Conservation (phyloP, 2,329 filamentous ascomycete species). For the Hymenotorrendiella dingleyae region DNA sequence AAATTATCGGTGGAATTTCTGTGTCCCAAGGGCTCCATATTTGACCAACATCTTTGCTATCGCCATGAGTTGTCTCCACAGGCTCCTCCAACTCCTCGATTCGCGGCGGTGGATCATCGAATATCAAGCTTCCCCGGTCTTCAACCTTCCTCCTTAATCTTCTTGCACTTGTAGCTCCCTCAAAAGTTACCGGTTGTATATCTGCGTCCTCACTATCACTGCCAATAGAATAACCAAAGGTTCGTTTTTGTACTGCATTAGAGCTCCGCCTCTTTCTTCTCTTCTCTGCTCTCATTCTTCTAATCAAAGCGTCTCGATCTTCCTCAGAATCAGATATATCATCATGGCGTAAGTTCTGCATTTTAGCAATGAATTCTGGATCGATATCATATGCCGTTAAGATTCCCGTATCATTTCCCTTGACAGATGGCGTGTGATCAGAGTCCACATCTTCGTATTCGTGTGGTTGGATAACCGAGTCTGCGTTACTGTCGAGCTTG, state of each 20-base stretch:
- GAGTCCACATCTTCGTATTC: slow-evolving; percentile 31
- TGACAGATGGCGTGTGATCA: slow-evolving; percentile 19
- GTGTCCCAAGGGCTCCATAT: too few species aligned
- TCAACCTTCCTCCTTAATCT: slow-evolving; percentile 27
- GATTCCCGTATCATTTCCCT: too few species aligned
- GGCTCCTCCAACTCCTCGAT: slow-evolving; percentile 31
- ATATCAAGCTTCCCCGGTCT: slow-evolving; percentile 28
- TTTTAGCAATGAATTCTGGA: slow-evolving; percentile 13
- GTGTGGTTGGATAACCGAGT: too few species aligned
- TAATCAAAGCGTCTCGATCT: slow-evolving; percentile 23
- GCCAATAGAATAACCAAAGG: slow-evolving; percentile 28
- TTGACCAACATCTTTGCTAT: too few species aligned
- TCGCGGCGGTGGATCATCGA: slow-evolving; percentile 30
- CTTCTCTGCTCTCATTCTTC: slow-evolving; percentile 20
- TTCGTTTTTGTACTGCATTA: slow-evolving; percentile 28
- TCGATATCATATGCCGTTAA: slow-evolving; percentile 23
- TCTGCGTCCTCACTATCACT: slow-evolving; percentile 32
- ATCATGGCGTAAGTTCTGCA: slow-evolving; percentile 17
- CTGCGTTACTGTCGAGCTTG: slow-evolving; percentile 24
- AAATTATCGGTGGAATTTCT: too few species aligned
- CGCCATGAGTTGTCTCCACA: too few species aligned
- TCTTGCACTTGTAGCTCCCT: slow-evolving; percentile 27
- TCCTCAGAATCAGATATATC: slow-evolving; percentile 9
- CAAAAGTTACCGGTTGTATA: slow-evolving; percentile 23
- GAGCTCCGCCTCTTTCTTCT: slow-evolving; percentile 26